Base-by-base conservation (phyloP, 345 rosid species). In the Citrus sp. region DNA sequence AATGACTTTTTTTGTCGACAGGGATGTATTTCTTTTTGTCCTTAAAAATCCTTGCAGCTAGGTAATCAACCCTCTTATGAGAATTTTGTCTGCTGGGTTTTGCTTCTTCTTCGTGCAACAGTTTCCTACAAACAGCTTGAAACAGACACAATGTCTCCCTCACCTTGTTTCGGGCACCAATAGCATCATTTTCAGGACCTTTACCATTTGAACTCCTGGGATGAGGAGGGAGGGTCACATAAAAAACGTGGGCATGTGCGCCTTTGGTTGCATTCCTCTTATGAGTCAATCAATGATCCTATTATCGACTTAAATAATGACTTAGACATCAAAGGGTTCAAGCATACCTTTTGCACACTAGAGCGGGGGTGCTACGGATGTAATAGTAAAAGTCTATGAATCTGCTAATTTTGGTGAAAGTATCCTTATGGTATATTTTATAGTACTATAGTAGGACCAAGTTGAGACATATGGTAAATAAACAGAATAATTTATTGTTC, bases 121-220 rank as follows among this genome's bases (percentile, higher is more conserved):
- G 76, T 82, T 85, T 96, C 76, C 97, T 86, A 79, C 86, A 90
- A 69, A 89, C 84, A 55, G 82, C 87, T 67, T 96, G 88, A 84
- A 90, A 94, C 38, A 92, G 86, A 32, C 96, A 94, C 64, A 95
- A 78, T 40, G 86, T 87, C 82, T 95, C 94, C 85, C 93, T 91
- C 62, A 95, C 98, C 85, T 88, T 85, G 68, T 71, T 88, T 82
- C 99, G 87, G 64, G 83, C 76, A 24, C 79, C 83, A 78, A 28
- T 27, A 30, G 63, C 80, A 80, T 76, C 78, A 82, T 58, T 80
- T 1, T 49, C 83, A 77, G 40, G 65, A 75, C 40, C 82, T 70
- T 67, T 70, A 32, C 76, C 66, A 22, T 59, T 37, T 54, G 84
- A 79, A 76, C 77, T 82, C 71, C 55, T 66, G 30, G 81, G 77